phyloP scores from a whole-genome alignment of 768 basidiomycete species.

The Suillus luteus region DNA sequence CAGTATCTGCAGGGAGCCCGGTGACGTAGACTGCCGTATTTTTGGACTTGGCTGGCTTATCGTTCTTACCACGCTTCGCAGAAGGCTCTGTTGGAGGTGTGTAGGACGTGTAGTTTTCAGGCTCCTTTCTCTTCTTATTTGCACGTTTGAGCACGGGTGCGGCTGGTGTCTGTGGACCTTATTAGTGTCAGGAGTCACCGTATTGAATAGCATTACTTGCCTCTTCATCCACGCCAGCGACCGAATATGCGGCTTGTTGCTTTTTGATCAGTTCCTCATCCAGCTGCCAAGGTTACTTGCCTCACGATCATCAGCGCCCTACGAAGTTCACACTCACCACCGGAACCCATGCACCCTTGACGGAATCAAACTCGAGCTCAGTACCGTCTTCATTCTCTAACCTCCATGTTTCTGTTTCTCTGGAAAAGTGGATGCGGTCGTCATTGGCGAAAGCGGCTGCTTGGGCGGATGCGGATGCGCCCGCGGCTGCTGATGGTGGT shows the following conservation, averaged over 20 bases:
- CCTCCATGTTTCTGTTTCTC: conserved; percentile 75
- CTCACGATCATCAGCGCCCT: neutral
- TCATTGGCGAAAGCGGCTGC: conserved; percentile 77
- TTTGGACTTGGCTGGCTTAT: conserved; percentile 66
- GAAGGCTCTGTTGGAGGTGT: conserved; percentile 52
- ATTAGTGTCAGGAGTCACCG: conserved; percentile 24
- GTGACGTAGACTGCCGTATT: conserved; percentile 94
- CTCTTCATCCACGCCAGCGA: conserved; percentile 92
- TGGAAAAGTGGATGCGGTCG: conserved; percentile 81
- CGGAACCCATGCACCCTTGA: conserved; percentile 79
- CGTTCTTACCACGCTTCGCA: conserved; percentile 69
- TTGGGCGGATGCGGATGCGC: conserved; percentile 55
- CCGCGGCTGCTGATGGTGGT: conserved; percentile 52
- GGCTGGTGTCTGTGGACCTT: conserved; percentile 67
- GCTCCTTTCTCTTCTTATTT: conserved; percentile 79
- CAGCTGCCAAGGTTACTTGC: conserved; percentile 48
- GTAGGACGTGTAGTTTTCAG: conserved; percentile 68
- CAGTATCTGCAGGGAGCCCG: conserved; percentile 75
- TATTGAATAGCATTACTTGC: conserved; percentile 40
- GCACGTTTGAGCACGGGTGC: conserved; percentile 81
- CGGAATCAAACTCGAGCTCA: conserved; percentile 87
- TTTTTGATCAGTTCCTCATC: conserved; percentile 84
- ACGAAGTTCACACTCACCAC: conserved; percentile 55
- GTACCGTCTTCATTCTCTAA: conserved; percentile 87
- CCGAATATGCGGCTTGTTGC: conserved; percentile 94